A percentile compares a stretch with the other conserved stretches of the same genome.
These are phyloP conservation scores for Ceratocystis lukuohia DNA, from an alignment of 2,329 filamentous ascomycete genomes.

Conservation along the genomic window DNA sequence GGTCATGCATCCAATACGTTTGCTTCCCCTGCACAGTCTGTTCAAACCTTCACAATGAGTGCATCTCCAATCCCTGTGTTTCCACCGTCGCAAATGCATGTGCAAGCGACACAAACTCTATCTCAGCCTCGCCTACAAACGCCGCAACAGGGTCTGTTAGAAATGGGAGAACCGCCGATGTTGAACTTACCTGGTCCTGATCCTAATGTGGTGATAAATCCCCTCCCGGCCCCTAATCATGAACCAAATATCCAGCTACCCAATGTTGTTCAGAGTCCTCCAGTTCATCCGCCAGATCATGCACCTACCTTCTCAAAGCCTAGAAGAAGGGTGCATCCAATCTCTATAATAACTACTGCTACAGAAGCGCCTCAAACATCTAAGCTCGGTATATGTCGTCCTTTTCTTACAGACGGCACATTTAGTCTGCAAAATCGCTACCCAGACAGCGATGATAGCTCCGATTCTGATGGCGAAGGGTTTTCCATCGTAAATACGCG, in stretches of 20 bases:
- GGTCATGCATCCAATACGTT: neutral
- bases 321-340: neutral
- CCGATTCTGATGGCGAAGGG: conserved; percentile 19
- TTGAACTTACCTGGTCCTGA: neutral
- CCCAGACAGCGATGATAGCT: conserved; percentile 10
- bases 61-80: neutral
- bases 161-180: neutral
- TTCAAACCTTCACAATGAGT: neutral
- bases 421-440: conserved; percentile 13
- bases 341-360: neutral
- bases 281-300: neutral
- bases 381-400: conserved; percentile 21
- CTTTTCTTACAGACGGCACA: conserved; percentile 18
- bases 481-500: conserved; percentile 25
- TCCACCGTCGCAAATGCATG: neutral
- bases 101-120: neutral
- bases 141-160: no score
- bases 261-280: neutral
- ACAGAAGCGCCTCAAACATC: neutral
- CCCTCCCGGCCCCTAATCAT: neutral
- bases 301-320: neutral
- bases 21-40: neutral
- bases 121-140: neutral
- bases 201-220: neutral
- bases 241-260: neutral